Evolutionary conservation across 495 filamentous ascomycete genomes (phyloP).

Genomic region (Daldinia bambusicola): DNA sequence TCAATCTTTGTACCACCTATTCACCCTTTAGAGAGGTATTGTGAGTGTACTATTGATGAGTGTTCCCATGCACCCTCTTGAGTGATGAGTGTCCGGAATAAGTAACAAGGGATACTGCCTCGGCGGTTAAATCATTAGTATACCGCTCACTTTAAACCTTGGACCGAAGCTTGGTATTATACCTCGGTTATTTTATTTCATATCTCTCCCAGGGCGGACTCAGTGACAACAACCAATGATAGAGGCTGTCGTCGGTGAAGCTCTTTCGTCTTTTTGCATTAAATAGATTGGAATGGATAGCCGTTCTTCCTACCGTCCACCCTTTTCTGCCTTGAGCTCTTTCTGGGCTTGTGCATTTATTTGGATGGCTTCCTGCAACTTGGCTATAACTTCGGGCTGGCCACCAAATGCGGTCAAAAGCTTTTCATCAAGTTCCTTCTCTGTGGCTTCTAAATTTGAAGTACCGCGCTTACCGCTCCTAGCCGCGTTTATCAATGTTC

Average conservation of each 20-base stretch:
- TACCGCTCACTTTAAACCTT: too few species aligned
- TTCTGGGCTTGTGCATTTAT: slow-evolving; percentile 55
- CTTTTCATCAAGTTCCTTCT: slow-evolving; percentile 59
- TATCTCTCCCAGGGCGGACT: not conserved
- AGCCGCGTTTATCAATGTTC: slow-evolving; percentile 53
- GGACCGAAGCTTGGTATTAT: not conserved
- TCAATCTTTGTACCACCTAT: too few species aligned
- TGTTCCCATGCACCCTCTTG: too few species aligned
- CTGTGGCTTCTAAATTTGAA: slow-evolving; percentile 53
- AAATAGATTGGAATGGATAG: not conserved
- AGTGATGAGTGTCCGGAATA: too few species aligned
- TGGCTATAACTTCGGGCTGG: slow-evolving; percentile 59
- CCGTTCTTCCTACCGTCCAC: slow-evolving; percentile 37
- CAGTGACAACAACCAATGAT: not conserved
- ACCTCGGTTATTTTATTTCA: not conserved
- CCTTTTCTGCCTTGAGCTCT: slow-evolving; percentile 48
- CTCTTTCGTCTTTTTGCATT: not conserved
- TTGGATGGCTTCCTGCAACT: slow-evolving; percentile 62
- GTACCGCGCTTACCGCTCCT: slow-evolving; percentile 48
- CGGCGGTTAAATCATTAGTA: too few species aligned
- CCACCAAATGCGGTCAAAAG: slow-evolving; percentile 57
- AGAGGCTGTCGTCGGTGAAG: not conserved
- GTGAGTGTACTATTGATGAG: too few species aligned
- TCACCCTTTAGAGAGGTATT: too few species aligned
- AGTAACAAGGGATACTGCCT: too few species aligned